These are phyloP conservation scores for Moesziomyces globuligerus DNA, from an alignment of 1,284 basidiomycete genomes.

Conservation along the genomic window DNA sequence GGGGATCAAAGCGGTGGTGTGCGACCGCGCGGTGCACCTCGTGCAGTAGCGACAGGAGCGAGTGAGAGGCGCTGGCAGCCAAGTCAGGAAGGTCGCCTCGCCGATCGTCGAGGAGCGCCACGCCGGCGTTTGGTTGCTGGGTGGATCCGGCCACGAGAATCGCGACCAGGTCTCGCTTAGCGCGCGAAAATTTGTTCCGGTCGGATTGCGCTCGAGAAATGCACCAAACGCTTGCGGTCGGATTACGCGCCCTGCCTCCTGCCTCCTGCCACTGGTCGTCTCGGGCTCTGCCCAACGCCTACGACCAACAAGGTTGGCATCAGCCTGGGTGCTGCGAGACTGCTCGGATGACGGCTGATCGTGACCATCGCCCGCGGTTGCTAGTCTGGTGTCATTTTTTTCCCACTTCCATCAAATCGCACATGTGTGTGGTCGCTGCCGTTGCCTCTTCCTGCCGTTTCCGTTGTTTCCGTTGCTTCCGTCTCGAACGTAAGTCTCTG, in stretches of 20 bases:
- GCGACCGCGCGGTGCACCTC: too few relatives aligned
- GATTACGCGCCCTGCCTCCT: too few relatives aligned
- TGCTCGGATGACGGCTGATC: neutral
- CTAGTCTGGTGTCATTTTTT: neutral
- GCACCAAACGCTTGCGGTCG: neutral
- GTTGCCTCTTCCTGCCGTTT: too few relatives aligned
- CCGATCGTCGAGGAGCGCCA: neutral
- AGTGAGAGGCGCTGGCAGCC: too few relatives aligned
- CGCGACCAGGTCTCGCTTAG: neutral
- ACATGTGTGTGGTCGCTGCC: too few relatives aligned
- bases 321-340: neutral
- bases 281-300: too few relatives aligned
- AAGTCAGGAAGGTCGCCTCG: too few relatives aligned
- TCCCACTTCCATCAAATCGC: neutral
- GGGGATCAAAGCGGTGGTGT: neutral
- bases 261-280: too few relatives aligned
- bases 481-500: too few relatives aligned
- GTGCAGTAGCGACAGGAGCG: too few relatives aligned
- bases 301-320: too few relatives aligned
- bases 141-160: neutral
- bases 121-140: neutral
- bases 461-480: neutral
- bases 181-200: neutral
- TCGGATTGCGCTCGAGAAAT: neutral
- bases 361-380: neutral